Conservation (phyloP, 2,329 filamentous ascomycete species). For the Pestalotiopsis sp. region DNA sequence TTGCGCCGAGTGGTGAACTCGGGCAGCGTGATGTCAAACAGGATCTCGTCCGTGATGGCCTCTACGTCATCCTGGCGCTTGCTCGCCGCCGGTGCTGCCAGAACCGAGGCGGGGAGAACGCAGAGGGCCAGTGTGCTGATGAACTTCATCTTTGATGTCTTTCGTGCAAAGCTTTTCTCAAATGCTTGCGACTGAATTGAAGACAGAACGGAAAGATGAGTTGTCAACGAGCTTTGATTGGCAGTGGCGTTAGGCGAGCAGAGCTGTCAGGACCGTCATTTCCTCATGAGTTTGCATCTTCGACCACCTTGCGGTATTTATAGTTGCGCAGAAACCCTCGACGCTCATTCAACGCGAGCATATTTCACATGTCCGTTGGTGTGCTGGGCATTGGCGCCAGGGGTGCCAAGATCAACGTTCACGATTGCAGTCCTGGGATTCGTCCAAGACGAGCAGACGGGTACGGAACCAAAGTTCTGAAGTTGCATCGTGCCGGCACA, state of each 20-base stretch:
- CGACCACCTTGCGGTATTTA: background rate
- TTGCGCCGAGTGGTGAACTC: constrained; percentile 45
- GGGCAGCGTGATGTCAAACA: constrained; percentile 46
- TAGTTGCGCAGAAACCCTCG: too few relatives aligned
- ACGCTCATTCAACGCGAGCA: too few relatives aligned
- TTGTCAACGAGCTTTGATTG: background rate
- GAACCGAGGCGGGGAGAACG: background rate
- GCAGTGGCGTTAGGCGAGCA: background rate
- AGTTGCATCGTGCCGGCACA: background rate
- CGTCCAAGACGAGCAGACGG: background rate
- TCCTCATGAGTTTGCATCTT: background rate
- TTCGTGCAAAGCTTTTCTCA: too few relatives aligned
- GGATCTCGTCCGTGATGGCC: constrained; percentile 45
- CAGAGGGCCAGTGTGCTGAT: background rate
- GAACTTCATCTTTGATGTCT: constrained; percentile 3
- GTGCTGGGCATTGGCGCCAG: background rate
- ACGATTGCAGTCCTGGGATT: background rate
- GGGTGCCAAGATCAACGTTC: background rate
- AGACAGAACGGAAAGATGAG: too few relatives aligned
- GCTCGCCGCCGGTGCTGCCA: background rate
- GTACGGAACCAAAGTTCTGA: background rate
- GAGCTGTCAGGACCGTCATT: background rate
- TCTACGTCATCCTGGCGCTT: background rate
- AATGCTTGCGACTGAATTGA: too few relatives aligned
- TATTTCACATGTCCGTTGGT: background rate